Base-by-base conservation (phyloP, 805 yeast species). In the Vanderwaltozyma polyspora region DNA sequence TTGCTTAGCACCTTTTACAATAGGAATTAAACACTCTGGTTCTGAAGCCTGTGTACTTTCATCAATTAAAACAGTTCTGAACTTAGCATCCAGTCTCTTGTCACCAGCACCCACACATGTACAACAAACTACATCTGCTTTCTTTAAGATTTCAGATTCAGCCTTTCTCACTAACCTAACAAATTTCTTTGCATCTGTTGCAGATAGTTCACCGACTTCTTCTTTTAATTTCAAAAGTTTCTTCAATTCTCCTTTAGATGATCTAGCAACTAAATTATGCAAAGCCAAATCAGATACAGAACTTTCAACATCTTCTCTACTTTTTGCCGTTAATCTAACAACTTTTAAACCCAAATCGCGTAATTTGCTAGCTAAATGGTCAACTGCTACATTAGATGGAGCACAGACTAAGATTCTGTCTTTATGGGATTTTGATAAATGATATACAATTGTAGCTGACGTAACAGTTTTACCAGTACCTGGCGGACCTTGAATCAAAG, bases 381-480 rank as follows among this genome's bases (percentile, higher is more conserved):
- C 95, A 22, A 84, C 95, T 0, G 95, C 96, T 32, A 87, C 89
- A 57, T 87, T 87, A 15, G 95, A 86, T 16, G 96, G 95, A 3
- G 96, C 95, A 65, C 95, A 84, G 3, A 86, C 95, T 27, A 87
- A 65, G 7, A 86, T 74, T 41, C 73, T 72, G 31, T 73, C 76
- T 36, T 72, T 71, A 45, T 72, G 73, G 40, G 76, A 50, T 38
- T 74, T 72, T 3, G 76, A 66, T 35, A 85, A 61, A 48, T 84
- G 94, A 46, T 82, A 79, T 21, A 86, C 72, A 38, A 87, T 82
- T 0, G 94, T 78, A 2, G 95, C 89, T 0, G 95, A 84, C 0
- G 95, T 86, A 12, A 84, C 93, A 1, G 96, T 87, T 52, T 87
- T 87, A 54, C 96, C 96, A 0, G 96, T 87, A 43, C 94, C 94